Base-by-base conservation (phyloP, 148 eudicot genomes). In the Cornus kousa region DNA sequence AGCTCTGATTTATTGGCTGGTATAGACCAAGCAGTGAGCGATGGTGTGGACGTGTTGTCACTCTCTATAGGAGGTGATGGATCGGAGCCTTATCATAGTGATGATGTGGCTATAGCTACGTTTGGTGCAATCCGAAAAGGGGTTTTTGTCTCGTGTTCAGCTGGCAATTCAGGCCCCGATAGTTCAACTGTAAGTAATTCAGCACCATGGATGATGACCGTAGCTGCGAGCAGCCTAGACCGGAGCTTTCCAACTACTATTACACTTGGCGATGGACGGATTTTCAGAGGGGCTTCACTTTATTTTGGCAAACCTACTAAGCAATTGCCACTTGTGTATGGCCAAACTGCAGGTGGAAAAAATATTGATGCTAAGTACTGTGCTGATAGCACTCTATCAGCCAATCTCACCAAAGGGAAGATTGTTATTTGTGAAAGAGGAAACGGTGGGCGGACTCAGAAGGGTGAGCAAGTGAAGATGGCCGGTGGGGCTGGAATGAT, bases 401-500 rank as follows among this genome's bases (percentile, higher is more conserved):
- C 80, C 1, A 74, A 23, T 13, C 82, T 84, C 0, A 93, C 88
- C 19, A 86, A 90, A 71, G 92, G 88, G 10, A 92, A 86, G 78
- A 87, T 90, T 31, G 93, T 92, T 4, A 78, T 90, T 9, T 92
- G 96, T 78, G 87, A 90, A 6, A 79, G 88, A 73, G 96, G 96
- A 32, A 66, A 82, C 35, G 88, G 75, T n/a, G 67, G 87, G 57
- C 77, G 96, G 35, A 83, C 85, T 4, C 80, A 79, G n/a, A 92
- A 92, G 78, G 96, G 93, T 0, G 83, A 85, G 72, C 70, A 81
- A 1, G 96, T 92, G 71, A 90, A 86, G 71, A 53, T 79, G 60
- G 90, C 92, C 12, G 96, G 96, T 57, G 96, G 96, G 22, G 88
- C 86, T 1, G 96, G 90, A 66, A 92, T 92, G 96, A 62, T 92